Evolutionary conservation across 352 stramenopile species (phyloP).

Genomic region (Aphanomyces cochlioides): DNA sequence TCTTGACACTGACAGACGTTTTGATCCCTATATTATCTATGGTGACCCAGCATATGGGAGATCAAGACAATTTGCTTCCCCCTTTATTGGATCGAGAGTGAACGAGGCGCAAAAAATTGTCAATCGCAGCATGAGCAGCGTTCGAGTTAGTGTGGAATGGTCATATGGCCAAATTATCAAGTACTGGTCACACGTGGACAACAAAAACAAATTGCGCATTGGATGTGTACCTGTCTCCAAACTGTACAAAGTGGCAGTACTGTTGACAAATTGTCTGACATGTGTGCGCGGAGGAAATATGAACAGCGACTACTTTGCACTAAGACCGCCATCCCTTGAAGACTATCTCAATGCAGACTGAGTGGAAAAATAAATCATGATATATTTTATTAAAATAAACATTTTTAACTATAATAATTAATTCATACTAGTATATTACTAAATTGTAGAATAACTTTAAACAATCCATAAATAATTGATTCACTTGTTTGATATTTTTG

Average conservation of each 20-base stretch:
- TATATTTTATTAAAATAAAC: too few relatives aligned
- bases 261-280: conserved; percentile 17
- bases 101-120: conserved; percentile 12
- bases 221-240: neutral
- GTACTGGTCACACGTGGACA: conserved; percentile 15
- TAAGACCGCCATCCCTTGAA: conserved; percentile 2
- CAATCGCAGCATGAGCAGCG: conserved; percentile 10
- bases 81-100: neutral
- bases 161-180: conserved; percentile 19
- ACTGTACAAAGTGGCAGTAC: conserved; percentile 21
- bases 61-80: conserved; percentile 16
- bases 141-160: conserved; percentile 27
- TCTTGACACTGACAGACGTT: neutral
- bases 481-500: neutral
- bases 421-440: neutral
- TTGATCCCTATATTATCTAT: conserved; percentile 10
- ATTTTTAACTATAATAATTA: neutral
- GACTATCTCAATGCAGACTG: conserved; percentile 2
- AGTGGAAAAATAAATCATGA: too few relatives aligned
- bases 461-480: neutral
- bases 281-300: conserved; percentile 11
- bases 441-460: neutral
- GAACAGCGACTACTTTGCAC: conserved; percentile 18
- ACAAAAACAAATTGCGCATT: conserved; percentile 17
- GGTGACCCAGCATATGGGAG: conserved; percentile 11